phyloP scores from a whole-genome alignment of 441 rosid species.

The Populus tomentosa region DNA sequence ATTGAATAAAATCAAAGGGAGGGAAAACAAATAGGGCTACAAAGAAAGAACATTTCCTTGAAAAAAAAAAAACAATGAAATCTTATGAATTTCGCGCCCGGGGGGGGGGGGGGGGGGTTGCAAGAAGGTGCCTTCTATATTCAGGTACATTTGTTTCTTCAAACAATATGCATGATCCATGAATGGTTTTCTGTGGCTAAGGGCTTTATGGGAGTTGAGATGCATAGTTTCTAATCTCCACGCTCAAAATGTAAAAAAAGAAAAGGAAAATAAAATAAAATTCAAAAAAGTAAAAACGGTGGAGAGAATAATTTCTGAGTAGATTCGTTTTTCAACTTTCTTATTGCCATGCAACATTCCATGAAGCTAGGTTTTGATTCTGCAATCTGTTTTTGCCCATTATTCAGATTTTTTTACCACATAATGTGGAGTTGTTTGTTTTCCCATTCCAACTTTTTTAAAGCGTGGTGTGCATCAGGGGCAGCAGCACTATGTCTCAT shows the following conservation, averaged over 20 bases:
- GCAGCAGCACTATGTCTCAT: too few relatives aligned
- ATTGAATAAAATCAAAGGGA: too few relatives aligned
- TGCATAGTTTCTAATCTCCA: not conserved
- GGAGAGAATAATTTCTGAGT: not conserved
- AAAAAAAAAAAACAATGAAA: too few relatives aligned
- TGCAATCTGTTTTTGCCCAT: not conserved
- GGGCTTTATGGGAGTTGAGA: not conserved
- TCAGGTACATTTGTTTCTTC: not conserved
- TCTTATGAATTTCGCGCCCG: too few relatives aligned
- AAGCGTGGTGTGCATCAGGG: too few relatives aligned
- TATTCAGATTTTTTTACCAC: not conserved
- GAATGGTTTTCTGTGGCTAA: not conserved
- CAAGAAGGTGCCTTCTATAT: not conserved
- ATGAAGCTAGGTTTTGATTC: not conserved
- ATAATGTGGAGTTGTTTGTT: too few relatives aligned
- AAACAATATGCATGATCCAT: not conserved
- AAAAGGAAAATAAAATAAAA: not conserved
- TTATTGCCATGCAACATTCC: not conserved
- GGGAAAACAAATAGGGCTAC: too few relatives aligned
- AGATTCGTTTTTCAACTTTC: too few relatives aligned
- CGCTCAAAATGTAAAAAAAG: not conserved
- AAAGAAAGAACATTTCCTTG: too few relatives aligned
- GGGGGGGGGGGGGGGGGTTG: too few relatives aligned
- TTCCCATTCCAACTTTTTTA: too few relatives aligned
- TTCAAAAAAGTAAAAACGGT: not conserved